Evolutionary conservation across 192 early-diverging fungal genomes (phyloP).

Genomic region (Pilaira anomala): DNA sequence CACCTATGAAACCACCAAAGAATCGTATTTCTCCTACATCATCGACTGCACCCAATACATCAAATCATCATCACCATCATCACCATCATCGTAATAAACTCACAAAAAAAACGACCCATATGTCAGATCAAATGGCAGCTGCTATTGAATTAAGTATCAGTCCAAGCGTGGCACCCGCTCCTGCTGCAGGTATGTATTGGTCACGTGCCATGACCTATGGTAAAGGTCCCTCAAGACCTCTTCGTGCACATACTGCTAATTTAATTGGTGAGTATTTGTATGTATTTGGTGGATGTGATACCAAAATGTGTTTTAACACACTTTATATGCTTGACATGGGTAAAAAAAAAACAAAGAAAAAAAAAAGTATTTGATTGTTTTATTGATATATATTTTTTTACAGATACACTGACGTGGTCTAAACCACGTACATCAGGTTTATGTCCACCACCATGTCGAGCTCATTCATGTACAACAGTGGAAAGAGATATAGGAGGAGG

Average conservation of each 20-base stretch:
- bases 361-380: background rate
- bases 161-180: conserved; percentile 44
- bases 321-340: conserved; percentile 79
- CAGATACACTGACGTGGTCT: conserved; percentile 82
- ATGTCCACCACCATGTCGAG: conserved; percentile 70
- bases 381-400: background rate
- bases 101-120: background rate
- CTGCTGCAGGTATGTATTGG: conserved; percentile 83
- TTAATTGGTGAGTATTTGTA: conserved; percentile 72
- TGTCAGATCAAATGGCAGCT: conserved; percentile 16
- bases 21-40: background rate
- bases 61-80: background rate
- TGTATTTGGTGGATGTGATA: conserved; percentile 88
- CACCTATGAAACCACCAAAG: background rate
- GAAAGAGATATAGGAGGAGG: conserved; percentile 38
- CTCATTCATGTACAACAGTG: conserved; percentile 74
- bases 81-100: background rate
- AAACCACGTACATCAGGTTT: conserved; percentile 65
- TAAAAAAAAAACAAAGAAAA: conserved; percentile 23
- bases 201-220: conserved; percentile 60
- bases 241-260: conserved; percentile 80
- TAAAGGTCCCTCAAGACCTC: conserved; percentile 49
- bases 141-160: conserved; percentile 22
- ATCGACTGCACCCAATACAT: background rate
- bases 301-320: conserved; percentile 67